Evolutionary conservation across 768 basidiomycete species (phyloP), one percentile per base, ranked within the genome.

Genomic region (Lentinus tigrinus): DNA sequence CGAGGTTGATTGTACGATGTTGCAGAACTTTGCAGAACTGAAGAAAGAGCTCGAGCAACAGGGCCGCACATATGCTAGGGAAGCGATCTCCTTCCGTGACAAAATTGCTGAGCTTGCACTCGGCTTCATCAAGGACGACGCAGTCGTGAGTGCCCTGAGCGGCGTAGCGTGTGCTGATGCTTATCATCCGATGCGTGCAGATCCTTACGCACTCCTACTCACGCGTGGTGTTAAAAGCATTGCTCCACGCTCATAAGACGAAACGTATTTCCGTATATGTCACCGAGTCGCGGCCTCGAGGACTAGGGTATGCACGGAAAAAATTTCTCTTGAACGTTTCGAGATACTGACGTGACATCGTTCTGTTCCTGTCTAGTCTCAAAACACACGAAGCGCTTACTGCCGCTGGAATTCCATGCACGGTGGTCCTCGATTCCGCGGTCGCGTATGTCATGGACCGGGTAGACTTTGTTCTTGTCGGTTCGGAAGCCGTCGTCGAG

Each of bases 201-300:
- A 95, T 99, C 69, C 82, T 99, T 57, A 98, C 95, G 2, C 97
- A 99, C 74, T 94, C 93, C 34, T 95, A 95, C 77, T 98, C 95
- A 24, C 82, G 97, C 67, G 95, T 98, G 44, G 96, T 99, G 54
- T 88, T 95, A 77, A 87, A 93, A 73, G 90, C 95, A 36, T 81
- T 99, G 52, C 80, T 98, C 46, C 84, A 89, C 56, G 95, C 97
- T 17, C 93, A 96, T 72, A 81, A 88, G 68, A 85, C 83, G 71
- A 98, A 98, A 77, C 84, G 95, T 56, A 93, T 98, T 73, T 93
- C 92, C 67, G 96, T 99, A 38, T 98, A 94, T 72, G 96, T 99
- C 57, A 98, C 96, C 64, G 93, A 98, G 85, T 92, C 93, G 34
- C 84, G 93, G 62, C 95, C 96, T 72, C 85, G 84, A 70, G 91